Conservation (phyloP, 2,329 filamentous ascomycete genomes). For the Aspergillus sp. region DNA sequence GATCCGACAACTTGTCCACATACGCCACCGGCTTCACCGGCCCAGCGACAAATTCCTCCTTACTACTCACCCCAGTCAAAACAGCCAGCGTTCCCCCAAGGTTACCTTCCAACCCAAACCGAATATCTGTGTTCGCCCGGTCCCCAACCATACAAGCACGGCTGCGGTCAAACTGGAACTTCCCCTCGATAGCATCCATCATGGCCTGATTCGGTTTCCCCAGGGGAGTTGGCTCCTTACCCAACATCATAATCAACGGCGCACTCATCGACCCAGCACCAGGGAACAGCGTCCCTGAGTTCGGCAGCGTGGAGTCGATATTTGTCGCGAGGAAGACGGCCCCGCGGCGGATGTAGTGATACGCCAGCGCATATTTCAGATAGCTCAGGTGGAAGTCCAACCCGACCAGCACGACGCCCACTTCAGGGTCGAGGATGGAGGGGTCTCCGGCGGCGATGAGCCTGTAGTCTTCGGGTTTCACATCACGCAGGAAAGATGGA, state of each 20-base stretch:
- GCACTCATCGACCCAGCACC: constrained; percentile 78
- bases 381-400: constrained; percentile 96
- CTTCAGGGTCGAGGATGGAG: constrained; percentile 71
- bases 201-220: constrained; percentile 97
- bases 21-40: constrained; percentile 71
- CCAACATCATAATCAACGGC: constrained; percentile 65
- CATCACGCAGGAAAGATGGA: constrained; percentile 64
- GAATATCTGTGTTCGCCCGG: constrained; percentile 87
- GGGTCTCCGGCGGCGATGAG: constrained; percentile 63
- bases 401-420: constrained; percentile 80
- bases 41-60: constrained; percentile 73
- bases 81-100: constrained; percentile 88
- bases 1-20: constrained; percentile 73
- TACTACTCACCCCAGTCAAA: constrained; percentile 74
- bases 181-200: constrained; percentile 98
- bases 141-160: constrained; percentile 95
- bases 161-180: constrained; percentile 77
- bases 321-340: constrained; percentile 91
- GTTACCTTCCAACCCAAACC: constrained; percentile 84
- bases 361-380: constrained; percentile 75
- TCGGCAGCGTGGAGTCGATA: constrained; percentile 80
- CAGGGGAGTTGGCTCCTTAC: constrained; percentile 63
- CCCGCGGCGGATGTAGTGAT: constrained; percentile 73
- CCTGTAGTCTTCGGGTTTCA: constrained; percentile 71
- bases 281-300: constrained; percentile 74